Base-by-base conservation (phyloP, 2,329 filamentous ascomycete genomes). In the Aaosphaeria pasadenensis region DNA sequence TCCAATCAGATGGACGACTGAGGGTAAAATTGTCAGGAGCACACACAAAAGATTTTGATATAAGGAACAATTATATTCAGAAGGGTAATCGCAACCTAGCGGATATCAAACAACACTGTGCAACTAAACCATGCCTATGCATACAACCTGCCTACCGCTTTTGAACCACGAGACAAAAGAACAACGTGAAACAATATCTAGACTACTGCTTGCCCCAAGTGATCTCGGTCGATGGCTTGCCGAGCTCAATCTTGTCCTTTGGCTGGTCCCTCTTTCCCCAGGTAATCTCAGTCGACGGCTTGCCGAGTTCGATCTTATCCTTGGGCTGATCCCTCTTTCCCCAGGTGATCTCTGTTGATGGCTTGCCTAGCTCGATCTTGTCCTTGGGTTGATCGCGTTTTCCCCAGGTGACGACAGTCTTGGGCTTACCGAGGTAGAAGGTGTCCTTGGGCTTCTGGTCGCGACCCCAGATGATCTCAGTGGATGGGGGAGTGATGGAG, bases 381-480 rank as follows among this genome's bases (percentile, higher is more conserved):
- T 41, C 5, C 5, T 13, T 46, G 29, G 30, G 30, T 30, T 11
- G 7, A 39, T 40, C 45, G 11, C 48, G 33, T 39, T 42, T 42
- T 13, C 54, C 55, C 51, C 41, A 51, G 4, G 44, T 53, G 24
- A 51, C 29, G 11, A 39, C 30, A 7, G 46, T 49, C 13, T 11
- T 28, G 4, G 50, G 46, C 30, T 39, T 47, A 17, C 51, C 48
- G 9, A 48, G 30, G 29, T 28, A 38, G 31, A 50, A 38, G 30
- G 5, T 42, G 17, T 52, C 48, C 30, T 11, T n/a, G 17, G 47
- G 45, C 39, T 40, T 40, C 9, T 36, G 9, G n/a, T n/a, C 33
- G n/a, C 33, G 33, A 36, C 33, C 33, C 59, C 59, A 62, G 5
- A 49, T 56, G 7, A 57, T 45, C 5, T 47, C 53, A 1, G 56